phyloP scores from a whole-genome alignment of 345 rosid species.

The Populus nigra region DNA sequence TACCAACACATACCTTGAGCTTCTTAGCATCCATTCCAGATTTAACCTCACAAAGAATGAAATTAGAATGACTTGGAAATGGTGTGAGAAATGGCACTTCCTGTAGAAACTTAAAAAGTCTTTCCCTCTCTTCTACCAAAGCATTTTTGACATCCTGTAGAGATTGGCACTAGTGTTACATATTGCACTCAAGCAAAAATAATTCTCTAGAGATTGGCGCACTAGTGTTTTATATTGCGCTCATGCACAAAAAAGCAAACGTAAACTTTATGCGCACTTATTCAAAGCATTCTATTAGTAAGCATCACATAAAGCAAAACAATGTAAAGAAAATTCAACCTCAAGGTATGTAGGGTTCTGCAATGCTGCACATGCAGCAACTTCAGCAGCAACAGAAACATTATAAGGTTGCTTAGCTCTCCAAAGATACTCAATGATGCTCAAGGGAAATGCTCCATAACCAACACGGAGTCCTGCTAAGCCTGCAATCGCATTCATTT shows the following conservation, averaged over 20 bases:
- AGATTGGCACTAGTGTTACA: slow-evolving; percentile 17
- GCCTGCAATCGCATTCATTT: slow-evolving; percentile 41
- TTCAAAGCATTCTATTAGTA: background rate
- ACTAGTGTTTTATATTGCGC: slow-evolving; percentile 11
- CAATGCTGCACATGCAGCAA: slow-evolving; percentile 86
- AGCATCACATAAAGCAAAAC: background rate
- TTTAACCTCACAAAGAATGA: slow-evolving; percentile 80
- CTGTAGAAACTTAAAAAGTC: slow-evolving; percentile 64
- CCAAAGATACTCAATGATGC: slow-evolving; percentile 85
- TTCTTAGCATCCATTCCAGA: slow-evolving; percentile 82
- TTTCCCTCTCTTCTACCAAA: slow-evolving; percentile 65
- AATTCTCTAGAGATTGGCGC: slow-evolving; percentile 31
- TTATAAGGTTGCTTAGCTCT: slow-evolving; percentile 94
- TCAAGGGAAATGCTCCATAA: slow-evolving; percentile 87
- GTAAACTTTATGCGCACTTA: too few relatives aligned
- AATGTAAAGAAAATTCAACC: slow-evolving; percentile 34
- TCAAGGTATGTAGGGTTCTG: slow-evolving; percentile 67
- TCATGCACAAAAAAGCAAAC: background rate
- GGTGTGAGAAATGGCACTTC: slow-evolving; percentile 81
- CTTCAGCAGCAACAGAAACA: slow-evolving; percentile 93
- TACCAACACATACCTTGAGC: slow-evolving; percentile 50
- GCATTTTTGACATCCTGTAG: slow-evolving; percentile 69
- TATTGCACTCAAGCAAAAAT: background rate
- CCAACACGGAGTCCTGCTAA: slow-evolving; percentile 93
- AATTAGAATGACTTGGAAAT: slow-evolving; percentile 78